Base-by-base conservation (phyloP, 2,329 filamentous ascomycete genomes). In the Knoxdaviesia proteae region DNA sequence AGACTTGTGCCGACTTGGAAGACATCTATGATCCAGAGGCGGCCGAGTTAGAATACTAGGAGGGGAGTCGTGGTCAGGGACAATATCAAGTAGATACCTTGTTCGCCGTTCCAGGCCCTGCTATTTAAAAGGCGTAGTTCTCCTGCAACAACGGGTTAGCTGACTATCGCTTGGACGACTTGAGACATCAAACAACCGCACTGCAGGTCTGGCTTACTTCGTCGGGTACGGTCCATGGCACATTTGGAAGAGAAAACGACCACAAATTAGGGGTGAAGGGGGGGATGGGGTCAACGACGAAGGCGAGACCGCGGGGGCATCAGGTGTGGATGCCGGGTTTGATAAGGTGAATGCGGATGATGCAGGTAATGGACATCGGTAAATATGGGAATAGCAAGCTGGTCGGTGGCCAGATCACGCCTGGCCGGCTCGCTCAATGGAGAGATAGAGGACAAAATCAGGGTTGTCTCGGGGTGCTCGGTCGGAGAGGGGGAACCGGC, bases 61-160 rank as follows among this genome's bases (percentile, higher is more conserved):
- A 38, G 39, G 42, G 48, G 47, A 40, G 33, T 49, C 42, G 45
- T 42, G 38, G 46, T 40, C 47, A 49, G 36, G 41, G 42, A 47
- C 46, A 50, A 44, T 6, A 34, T 30, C 6, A 33, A 11, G 36
- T 7, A 34, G 31, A 48, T 57, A 94, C 88, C 83, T 68, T 72
- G 77, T 54, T 94, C 84, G 54, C 84, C 87, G 57, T 80, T 70
- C 90, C 90, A 98, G 48, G 80, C 83, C 62, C 75, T 74, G 56
- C 77, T 71, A 60, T 98, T 98, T 54, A 92, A 68, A 63, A 80
- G 74, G 67, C 86, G 83, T 63, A 96, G 71, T 67, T 94, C 83
- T 66, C 84, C 86, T 94, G 56, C 8, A 36, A 34, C 11, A 39
- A n/a, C 5, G 6, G 34, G 11, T 38, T 30, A 34, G 10, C 6